Conservation (phyloP, 2,329 filamentous ascomycete species). For the Aspergillus sp. region DNA sequence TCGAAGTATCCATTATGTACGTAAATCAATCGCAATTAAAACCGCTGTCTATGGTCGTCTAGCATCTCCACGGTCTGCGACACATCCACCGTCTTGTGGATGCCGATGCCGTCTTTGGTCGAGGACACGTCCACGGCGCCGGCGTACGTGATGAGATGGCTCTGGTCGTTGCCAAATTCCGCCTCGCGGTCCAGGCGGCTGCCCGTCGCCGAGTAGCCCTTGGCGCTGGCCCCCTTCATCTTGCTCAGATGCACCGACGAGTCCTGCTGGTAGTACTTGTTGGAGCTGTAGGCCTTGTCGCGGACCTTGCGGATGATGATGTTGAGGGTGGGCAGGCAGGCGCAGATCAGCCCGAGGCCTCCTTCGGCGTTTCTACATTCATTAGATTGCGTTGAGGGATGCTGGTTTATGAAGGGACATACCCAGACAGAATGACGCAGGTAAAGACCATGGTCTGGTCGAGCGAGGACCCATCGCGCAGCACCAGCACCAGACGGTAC, state of each 20-base stretch:
- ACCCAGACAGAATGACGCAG: constrained; percentile 39
- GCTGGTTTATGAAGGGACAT: too few relatives aligned
- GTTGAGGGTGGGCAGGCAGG: constrained; percentile 35
- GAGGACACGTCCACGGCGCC: constrained; percentile 18
- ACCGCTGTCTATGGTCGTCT: background rate
- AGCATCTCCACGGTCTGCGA: constrained; percentile 21
- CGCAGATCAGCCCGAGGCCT: constrained; percentile 36
- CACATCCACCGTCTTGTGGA: constrained; percentile 23
- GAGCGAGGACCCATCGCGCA: constrained; percentile 25
- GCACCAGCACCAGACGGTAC: constrained; percentile 36
- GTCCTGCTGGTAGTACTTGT: constrained; percentile 26
- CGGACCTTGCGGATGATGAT: constrained; percentile 25
- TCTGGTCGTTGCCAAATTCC: constrained; percentile 27
- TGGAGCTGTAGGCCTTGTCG: constrained; percentile 24
- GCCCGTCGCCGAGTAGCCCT: constrained; percentile 14
- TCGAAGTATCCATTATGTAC: background rate
- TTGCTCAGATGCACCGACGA: constrained; percentile 28
- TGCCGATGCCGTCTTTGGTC: constrained; percentile 6
- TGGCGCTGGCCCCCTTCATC: constrained; percentile 15
- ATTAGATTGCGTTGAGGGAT: background rate
- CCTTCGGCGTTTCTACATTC: constrained; percentile 36
- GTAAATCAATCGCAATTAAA: background rate
- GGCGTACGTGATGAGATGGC: constrained; percentile 29
- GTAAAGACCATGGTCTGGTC: constrained; percentile 36
- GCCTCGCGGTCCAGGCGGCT: constrained; percentile 17